Base-by-base conservation (phyloP, 495 filamentous ascomycete genomes). In the Polyplosphaeria fusca region DNA sequence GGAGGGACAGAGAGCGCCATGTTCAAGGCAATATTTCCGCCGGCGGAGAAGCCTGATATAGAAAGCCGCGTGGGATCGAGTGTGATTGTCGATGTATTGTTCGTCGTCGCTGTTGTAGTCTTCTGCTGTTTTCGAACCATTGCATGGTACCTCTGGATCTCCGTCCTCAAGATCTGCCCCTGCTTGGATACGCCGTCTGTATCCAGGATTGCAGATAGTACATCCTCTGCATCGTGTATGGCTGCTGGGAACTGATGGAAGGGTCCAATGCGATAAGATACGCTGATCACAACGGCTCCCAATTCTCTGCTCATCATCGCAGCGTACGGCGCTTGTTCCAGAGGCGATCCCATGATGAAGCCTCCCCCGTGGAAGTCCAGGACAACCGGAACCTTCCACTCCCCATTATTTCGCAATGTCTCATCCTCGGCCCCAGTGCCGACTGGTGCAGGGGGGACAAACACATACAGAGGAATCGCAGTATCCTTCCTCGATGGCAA, bases 11-110 rank as follows among this genome's bases (percentile, higher is more conserved):
- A 61, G 18, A 69, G 43, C 7, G 61, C 68, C 53, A 70, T 61
- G 44, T 71, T 71, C 18, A 71, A 65, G 0, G 68, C 68, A 22
- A 71, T 64, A 49, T 71, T 71, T 14, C 67, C 67, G 14, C 68
- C 68, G 16, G 61, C 64, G 13, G 66, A 68, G 52, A 69, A 69
- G 5, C 68, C 68, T 9, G 65, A 70, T 47, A 71, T 67, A 24
- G 56, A 56, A 18, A 71, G 63, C 18, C 65, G 67, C 4, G 58
- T 47, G 5, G 49, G 44, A 53, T 71, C 68, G 13, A 71, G 67
- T 0, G 40, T 41, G 22, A 71, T 68, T 19, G 32, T 65, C 5
- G 38, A 13, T 16, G 16, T 48, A 7, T 52, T 45, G 45, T 5
- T 5, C 48, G 42, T 27, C 30, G 30, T 1, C 16, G 19, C 24